These are phyloP conservation scores for Colletotrichum lindemuthianum DNA, from an alignment of 2,329 filamentous ascomycete genomes.

Conservation along the genomic window DNA sequence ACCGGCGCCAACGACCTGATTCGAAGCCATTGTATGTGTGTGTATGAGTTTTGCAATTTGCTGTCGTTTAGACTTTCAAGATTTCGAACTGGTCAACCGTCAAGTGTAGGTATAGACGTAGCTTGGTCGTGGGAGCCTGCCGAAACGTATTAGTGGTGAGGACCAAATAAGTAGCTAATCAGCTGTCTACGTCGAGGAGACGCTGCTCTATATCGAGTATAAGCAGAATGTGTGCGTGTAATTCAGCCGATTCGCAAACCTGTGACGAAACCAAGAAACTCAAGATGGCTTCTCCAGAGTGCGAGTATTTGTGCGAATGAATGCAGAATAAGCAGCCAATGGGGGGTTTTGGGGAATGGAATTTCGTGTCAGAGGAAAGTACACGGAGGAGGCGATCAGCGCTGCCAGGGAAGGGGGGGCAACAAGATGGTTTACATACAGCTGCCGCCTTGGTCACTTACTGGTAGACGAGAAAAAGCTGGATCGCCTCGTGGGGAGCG, in stretches of 20 bases:
- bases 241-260: neutral
- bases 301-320: conserved; percentile 29
- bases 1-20: conserved; percentile 2
- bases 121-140: too few species aligned
- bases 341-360: conserved; percentile 8
- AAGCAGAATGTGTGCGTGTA: too few species aligned
- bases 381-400: conserved; percentile 10
- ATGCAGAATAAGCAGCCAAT: conserved; percentile 14
- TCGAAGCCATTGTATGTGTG: conserved; percentile 11
- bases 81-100: too few species aligned
- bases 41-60: neutral
- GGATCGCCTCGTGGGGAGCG: conserved; percentile 14
- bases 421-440: neutral
- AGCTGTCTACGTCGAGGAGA: too few species aligned
- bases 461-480: neutral
- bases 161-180: too few species aligned
- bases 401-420: conserved; percentile 9
- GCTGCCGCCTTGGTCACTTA: conserved; percentile 9
- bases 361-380: neutral
- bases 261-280: neutral
- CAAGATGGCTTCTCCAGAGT: neutral
- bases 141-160: too few species aligned
- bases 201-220: too few species aligned
- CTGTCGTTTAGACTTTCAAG: neutral
- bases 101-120: too few species aligned